Conservation (phyloP, 1,284 basidiomycete species). For the Athelia psychrophila region DNA sequence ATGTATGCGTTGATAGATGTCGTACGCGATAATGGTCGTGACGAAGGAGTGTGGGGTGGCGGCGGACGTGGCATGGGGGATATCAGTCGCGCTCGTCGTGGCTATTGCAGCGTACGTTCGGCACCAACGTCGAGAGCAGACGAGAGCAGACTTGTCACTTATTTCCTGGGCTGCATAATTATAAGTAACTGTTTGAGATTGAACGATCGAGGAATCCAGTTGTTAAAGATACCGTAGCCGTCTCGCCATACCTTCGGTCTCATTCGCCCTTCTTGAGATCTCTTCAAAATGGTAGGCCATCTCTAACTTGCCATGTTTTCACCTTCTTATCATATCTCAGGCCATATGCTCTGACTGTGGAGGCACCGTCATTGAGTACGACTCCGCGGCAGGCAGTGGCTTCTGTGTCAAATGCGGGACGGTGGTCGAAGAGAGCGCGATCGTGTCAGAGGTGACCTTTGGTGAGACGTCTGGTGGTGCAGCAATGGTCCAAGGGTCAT, state of each 20-base stretch:
- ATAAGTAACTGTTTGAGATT: too few relatives aligned
- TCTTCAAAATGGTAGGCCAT: not conserved
- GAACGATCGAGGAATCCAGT: too few relatives aligned
- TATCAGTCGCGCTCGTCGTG: too few relatives aligned
- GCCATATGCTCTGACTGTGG: slow-evolving; percentile 68
- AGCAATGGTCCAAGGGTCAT: slow-evolving; percentile 94
- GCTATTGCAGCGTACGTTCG: too few relatives aligned
- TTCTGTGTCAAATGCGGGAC: slow-evolving; percentile 85
- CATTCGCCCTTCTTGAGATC: not conserved
- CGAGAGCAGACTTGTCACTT: too few relatives aligned
- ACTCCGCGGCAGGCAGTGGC: slow-evolving; percentile 76
- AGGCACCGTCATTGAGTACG: slow-evolving; percentile 80
- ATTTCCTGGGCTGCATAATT: too few relatives aligned
- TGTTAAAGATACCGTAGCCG: too few relatives aligned
- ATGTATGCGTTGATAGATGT: too few relatives aligned
- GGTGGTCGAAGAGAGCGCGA: slow-evolving; percentile 92
- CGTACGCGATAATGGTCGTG: too few relatives aligned
- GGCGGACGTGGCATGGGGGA: too few relatives aligned
- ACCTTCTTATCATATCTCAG: slow-evolving; percentile 17
- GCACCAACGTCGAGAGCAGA: too few relatives aligned
- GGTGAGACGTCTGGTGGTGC: slow-evolving; percentile 92
- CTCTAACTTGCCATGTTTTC: not conserved
- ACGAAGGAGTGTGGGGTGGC: too few relatives aligned
- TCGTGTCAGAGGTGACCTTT: slow-evolving; percentile 93
- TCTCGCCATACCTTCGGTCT: not conserved